Percentiles rank a stretch among this genome's conserved stretches.
Evolutionary conservation across 2,329 filamentous ascomycete species (phyloP).

Genomic region (Monosporascus sp.): DNA sequence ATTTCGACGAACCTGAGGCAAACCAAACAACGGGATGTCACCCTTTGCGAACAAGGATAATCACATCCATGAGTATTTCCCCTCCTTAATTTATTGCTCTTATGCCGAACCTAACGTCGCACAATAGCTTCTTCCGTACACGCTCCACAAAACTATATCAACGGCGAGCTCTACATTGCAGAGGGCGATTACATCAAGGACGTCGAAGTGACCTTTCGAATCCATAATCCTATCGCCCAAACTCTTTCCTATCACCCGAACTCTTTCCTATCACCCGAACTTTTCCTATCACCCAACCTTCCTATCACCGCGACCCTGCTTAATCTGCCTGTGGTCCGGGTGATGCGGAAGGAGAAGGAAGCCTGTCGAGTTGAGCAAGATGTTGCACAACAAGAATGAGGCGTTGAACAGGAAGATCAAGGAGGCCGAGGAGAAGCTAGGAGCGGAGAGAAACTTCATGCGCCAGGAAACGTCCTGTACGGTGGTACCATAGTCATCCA

Average conservation of each 20-base stretch:
- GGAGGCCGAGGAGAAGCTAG: conserved; percentile 59
- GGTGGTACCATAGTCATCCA: no score
- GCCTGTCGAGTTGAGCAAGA: conserved; percentile 66
- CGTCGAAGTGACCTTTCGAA: conserved; percentile 77
- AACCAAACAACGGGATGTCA: conserved; percentile 24
- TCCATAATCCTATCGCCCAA: no score
- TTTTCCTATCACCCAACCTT: no score
- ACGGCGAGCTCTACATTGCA: conserved; percentile 86
- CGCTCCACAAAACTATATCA: conserved; percentile 48
- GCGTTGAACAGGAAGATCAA: conserved; percentile 58
- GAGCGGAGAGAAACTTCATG: conserved; percentile 60
- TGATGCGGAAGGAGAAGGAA: conserved; percentile 88
- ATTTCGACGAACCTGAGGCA: conserved; percentile 25
- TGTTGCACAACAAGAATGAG: conserved; percentile 62
- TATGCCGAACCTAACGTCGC: no score
- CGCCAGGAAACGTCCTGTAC: conserved; percentile 49
- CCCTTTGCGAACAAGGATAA: conserved; percentile 22
- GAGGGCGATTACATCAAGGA: conserved; percentile 98
- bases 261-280: no score
- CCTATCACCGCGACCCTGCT: conserved; percentile 64
- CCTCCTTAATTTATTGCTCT: no score
- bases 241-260: no score
- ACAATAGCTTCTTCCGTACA: no score
- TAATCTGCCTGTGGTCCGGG: conserved; percentile 78
- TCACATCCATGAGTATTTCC: conserved; percentile 19